phyloP scores from a whole-genome alignment of 2,329 filamentous ascomycete genomes.

The Hymenotorrendiella dingleyae region DNA sequence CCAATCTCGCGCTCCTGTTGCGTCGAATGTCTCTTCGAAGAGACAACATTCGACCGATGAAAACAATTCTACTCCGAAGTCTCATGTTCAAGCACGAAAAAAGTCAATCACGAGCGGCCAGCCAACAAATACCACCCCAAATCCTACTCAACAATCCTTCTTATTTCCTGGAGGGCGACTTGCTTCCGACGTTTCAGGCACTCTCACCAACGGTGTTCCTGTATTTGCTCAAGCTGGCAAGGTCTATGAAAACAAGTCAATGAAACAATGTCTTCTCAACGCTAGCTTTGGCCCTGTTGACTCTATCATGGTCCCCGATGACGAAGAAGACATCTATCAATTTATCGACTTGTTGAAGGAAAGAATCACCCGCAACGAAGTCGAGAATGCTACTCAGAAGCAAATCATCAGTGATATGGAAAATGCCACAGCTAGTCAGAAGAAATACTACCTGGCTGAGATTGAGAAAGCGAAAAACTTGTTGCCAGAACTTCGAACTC shows the following conservation, averaged over 20 bases:
- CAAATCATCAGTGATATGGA: slow-evolving; percentile 13
- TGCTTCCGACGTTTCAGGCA: slow-evolving; percentile 54
- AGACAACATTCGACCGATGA: slow-evolving; percentile 4
- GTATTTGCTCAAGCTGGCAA: slow-evolving; percentile 46
- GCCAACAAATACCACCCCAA: slow-evolving; percentile 35
- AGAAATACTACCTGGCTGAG: too few species aligned
- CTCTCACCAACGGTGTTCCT: slow-evolving; percentile 23
- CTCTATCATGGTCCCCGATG: slow-evolving; percentile 49
- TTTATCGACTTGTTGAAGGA: slow-evolving; percentile 53
- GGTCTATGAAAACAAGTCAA: slow-evolving; percentile 47
- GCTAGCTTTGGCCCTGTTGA: slow-evolving; percentile 39
- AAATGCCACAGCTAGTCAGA: too few species aligned
- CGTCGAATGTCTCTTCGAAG: slow-evolving; percentile 10
- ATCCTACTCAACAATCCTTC: slow-evolving; percentile 52
- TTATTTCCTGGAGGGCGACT: slow-evolving; percentile 55
- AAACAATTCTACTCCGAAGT: slow-evolving; percentile 5
- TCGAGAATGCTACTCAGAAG: slow-evolving; percentile 41
- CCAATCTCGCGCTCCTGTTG: slow-evolving; percentile 18
- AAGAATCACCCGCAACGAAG: slow-evolving; percentile 49
- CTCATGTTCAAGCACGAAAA: too few species aligned
- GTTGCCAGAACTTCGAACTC: too few species aligned
- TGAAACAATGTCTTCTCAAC: slow-evolving; percentile 21
- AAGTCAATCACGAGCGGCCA: background rate
- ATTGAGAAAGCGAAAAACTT: too few species aligned
- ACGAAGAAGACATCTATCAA: slow-evolving; percentile 58